Percentiles rank a stretch among this genome's conserved stretches.
These are phyloP conservation scores for Penicillium fimorum DNA, from an alignment of 495 filamentous ascomycete species.

Conservation along the genomic window DNA sequence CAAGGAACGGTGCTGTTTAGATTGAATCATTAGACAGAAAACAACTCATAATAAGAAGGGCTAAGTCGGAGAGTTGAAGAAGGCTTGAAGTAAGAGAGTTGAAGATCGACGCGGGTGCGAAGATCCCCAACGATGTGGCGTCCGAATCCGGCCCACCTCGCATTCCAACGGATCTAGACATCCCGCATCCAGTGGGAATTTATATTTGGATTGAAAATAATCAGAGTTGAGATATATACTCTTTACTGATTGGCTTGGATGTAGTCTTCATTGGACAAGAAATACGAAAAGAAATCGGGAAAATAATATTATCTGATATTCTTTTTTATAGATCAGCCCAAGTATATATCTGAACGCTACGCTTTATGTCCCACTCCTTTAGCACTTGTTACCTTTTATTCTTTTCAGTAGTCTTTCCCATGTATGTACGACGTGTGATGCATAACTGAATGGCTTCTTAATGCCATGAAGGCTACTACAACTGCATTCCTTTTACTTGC, in stretches of 20 bases:
- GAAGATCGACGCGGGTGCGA: slow-evolving; percentile 9
- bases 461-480: background rate
- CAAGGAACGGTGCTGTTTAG: slow-evolving; percentile 1
- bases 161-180: background rate
- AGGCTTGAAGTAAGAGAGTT: background rate
- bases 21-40: slow-evolving; percentile 20
- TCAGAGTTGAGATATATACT: background rate
- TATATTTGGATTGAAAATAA: background rate
- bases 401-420: background rate
- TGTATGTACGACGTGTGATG: too few species aligned
- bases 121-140: slow-evolving; percentile 7
- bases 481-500: background rate
- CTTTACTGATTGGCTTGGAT: background rate
- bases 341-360: background rate
- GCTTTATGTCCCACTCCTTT: background rate
- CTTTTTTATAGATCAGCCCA: background rate
- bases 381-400: background rate
- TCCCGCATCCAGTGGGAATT: slow-evolving; percentile 2
- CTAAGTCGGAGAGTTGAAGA: background rate
- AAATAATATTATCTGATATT: background rate
- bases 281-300: background rate
- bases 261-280: background rate
- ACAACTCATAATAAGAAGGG: slow-evolving; percentile 19
- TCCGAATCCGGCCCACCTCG: slow-evolving; percentile 7
- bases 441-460: background rate